Evolutionary conservation across 164 flowering plant genomes (phyloP).

Genomic region (Vitis rupestris): DNA sequence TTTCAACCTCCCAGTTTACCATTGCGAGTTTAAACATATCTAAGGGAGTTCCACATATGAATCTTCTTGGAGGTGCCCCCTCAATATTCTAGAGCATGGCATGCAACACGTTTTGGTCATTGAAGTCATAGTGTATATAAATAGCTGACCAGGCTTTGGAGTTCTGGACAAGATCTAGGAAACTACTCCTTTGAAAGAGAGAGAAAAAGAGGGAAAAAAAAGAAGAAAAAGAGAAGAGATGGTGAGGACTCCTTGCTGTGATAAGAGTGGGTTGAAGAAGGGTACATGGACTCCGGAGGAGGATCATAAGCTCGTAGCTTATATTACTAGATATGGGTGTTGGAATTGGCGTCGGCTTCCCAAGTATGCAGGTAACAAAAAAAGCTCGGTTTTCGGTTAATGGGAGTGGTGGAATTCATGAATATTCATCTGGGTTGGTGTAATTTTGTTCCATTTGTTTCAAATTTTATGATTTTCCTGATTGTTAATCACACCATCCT

Average conservation of each 20-base stretch:
- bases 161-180: neutral
- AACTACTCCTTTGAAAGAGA: neutral
- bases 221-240: neutral
- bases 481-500: no score
- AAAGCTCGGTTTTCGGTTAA: neutral
- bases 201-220: neutral
- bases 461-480: no score
- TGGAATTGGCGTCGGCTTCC: constrained; percentile 44
- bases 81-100: neutral
- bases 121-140: neutral
- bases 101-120: neutral
- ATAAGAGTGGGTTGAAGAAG: constrained; percentile 32
- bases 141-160: neutral
- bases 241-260: constrained; percentile 33
- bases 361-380: constrained; percentile 29
- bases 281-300: constrained; percentile 42
- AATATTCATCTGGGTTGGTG: no score
- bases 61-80: no score
- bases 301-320: constrained; percentile 29
- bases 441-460: no score
- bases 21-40: no score
- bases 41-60: no score
- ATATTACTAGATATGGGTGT: constrained; percentile 26
- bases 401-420: no score
- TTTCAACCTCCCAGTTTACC: no score